These are phyloP conservation scores for Nitzschia sp. DNA, from an alignment of 108 stramenopile species.

Conservation along the genomic window DNA sequence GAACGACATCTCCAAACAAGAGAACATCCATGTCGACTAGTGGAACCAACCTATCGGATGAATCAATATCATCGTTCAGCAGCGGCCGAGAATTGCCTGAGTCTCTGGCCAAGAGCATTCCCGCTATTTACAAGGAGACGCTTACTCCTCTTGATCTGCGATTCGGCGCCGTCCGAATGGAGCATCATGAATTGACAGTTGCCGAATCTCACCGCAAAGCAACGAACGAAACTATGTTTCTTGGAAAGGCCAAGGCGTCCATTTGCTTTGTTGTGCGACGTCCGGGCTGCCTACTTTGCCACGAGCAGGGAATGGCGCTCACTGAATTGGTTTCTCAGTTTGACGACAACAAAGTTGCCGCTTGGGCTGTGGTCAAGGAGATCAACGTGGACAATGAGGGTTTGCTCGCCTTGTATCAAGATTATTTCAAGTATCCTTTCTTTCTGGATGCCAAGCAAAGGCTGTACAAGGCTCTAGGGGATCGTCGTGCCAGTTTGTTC, in stretches of 20 bases:
- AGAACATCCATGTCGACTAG: no score
- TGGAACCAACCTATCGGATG: no score
- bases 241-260: constrained; percentile 8
- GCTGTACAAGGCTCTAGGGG: constrained; percentile 40
- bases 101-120: neutral
- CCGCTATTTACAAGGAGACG: neutral
- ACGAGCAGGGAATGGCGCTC: constrained; percentile 14
- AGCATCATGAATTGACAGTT: neutral
- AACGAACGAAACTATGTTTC: neutral
- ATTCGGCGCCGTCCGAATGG: constrained; percentile 15
- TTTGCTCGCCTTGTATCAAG: constrained; percentile 30
- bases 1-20: no score
- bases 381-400: constrained; percentile 40
- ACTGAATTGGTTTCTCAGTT: constrained; percentile 7
- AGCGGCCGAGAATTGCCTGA: no score
- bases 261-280: constrained; percentile 19
- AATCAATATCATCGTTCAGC: no score
- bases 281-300: constrained; percentile 18
- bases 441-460: constrained; percentile 28
- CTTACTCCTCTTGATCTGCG: constrained; percentile 15
- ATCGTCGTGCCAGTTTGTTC: constrained; percentile 15
- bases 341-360: constrained; percentile 9
- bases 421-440: constrained; percentile 41
- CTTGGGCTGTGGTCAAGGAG: constrained; percentile 40
- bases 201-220: neutral